Evolutionary conservation across 2,329 filamentous ascomycete species (phyloP).

Genomic region (Clarireedia paspali): DNA sequence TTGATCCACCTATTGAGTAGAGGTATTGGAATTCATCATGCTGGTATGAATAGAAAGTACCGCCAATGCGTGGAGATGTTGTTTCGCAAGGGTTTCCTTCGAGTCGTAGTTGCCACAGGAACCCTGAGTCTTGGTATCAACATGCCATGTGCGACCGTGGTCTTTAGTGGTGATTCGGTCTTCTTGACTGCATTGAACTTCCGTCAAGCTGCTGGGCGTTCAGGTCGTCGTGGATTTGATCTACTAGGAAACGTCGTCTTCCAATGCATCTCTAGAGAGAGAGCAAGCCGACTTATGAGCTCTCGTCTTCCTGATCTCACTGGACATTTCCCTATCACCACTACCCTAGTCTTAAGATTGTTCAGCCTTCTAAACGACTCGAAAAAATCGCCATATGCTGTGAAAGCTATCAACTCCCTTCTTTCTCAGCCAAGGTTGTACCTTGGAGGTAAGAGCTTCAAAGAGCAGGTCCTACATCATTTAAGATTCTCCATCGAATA

Average conservation of each 20-base stretch:
- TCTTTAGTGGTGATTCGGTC: slow-evolving; percentile 67
- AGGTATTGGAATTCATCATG: slow-evolving; percentile 70
- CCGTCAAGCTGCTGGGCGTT: slow-evolving; percentile 68
- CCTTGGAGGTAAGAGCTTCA: slow-evolving; percentile 59
- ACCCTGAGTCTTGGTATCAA: slow-evolving; percentile 74
- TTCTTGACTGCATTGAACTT: slow-evolving; percentile 70
- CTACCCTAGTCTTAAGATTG: slow-evolving; percentile 61
- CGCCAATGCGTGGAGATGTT: slow-evolving; percentile 66
- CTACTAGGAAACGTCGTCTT: slow-evolving; percentile 77
- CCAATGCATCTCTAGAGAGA: slow-evolving; percentile 51
- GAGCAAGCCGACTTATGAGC: slow-evolving; percentile 62
- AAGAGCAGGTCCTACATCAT: slow-evolving; percentile 66
- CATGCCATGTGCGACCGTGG: slow-evolving; percentile 76
- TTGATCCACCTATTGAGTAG: slow-evolving; percentile 55
- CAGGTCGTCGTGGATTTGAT: slow-evolving; percentile 74
- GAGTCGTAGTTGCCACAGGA: slow-evolving; percentile 66
- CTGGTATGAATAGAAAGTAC: slow-evolving; percentile 72
- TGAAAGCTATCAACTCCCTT: slow-evolving; percentile 55
- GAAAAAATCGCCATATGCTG: slow-evolving; percentile 52
- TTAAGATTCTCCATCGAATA: slow-evolving; percentile 77
- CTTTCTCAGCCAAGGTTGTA: slow-evolving; percentile 64
- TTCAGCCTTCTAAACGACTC: slow-evolving; percentile 61
- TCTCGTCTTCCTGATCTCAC: slow-evolving; percentile 66
- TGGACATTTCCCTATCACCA: slow-evolving; percentile 73
- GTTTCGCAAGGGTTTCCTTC: slow-evolving; percentile 64